Base-by-base conservation (phyloP, 2,329 filamentous ascomycete genomes). In the Grosmannia serpens region DNA sequence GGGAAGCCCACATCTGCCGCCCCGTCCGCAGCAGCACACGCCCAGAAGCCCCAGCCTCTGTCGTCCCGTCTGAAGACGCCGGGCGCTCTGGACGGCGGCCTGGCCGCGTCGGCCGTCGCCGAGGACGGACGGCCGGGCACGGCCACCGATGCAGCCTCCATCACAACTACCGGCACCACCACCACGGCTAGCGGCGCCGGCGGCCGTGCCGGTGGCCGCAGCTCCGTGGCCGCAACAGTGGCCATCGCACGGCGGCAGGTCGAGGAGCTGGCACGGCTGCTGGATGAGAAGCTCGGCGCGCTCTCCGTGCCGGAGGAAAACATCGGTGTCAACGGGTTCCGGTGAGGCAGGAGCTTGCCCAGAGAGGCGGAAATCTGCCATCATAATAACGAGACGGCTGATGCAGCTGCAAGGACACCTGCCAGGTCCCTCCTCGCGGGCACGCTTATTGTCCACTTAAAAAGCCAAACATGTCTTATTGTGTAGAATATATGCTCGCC, bases 271-370 rank as follows among this genome's bases (percentile, higher is more conserved):
- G 80, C 79, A 27, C 71, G 74, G 58, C 83, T 79, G 76, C 67
- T 86, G 62, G 82, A 86, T 62, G 78, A 79, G n/a, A 79, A 79
- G 70, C 72, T 86, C 7, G 78, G 78, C 7, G 72, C 74, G 17
- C 66, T 84, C 60, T 70, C 70, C 17, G 75, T 83, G 31, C 79
- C 81, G 0, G 77, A 80, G 54, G 79, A 82, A 56, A 76, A 75
- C 6, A 71, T 78, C 26, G 74, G 74, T 10, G 65, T 71, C 41
- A 63, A 62, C 38, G 60, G 63, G 6, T 63, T 64, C 20, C 62
- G 62, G 20, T 65, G 46, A 61, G 41, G 8, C 38, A 2, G 53
- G n/a, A 20, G 24, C 38, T 11, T 29, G 20, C 38, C 38, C 17
- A 15, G 17, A 41, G 38, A 44, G 41, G n/a, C n/a, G 20, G 41